Conservation (phyloP, 192 early-diverging fungal species). For the Entomortierella chlamydospora region DNA sequence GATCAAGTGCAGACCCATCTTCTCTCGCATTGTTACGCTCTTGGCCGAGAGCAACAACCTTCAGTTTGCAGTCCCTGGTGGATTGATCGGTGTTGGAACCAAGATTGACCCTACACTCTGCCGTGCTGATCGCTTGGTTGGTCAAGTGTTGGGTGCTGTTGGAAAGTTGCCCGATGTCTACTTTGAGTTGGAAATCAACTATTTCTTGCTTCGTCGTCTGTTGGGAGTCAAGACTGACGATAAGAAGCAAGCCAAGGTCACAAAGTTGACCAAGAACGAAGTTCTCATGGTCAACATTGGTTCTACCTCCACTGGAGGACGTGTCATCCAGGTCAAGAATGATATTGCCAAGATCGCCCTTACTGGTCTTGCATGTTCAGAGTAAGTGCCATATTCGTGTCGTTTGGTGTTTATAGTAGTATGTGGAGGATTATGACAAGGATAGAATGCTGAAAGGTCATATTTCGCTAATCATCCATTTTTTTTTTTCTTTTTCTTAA, state of each 20-base stretch:
- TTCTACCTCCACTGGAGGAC: conserved; percentile 92
- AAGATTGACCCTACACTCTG: conserved; percentile 95
- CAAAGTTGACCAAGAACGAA: conserved; percentile 94
- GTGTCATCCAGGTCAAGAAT: conserved; percentile 93
- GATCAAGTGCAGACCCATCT: conserved; percentile 86
- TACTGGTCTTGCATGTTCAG: conserved; percentile 92
- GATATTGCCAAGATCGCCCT: conserved; percentile 96
- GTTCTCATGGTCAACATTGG: conserved; percentile 98
- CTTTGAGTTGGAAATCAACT: conserved; percentile 96
- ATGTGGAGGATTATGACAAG: no score
- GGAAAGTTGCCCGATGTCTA: conserved; percentile 95
- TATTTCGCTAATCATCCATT: neutral
- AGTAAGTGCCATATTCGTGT: conserved; percentile 53
- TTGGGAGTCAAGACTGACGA: conserved; percentile 97
- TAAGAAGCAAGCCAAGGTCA: conserved; percentile 97
- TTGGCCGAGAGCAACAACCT: conserved; percentile 91
- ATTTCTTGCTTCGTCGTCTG: conserved; percentile 94
- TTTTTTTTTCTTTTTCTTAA: neutral
- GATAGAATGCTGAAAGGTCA: no score
- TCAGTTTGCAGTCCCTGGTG: conserved; percentile 99
- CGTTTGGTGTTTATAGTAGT: no score
- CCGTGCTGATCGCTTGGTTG: conserved; percentile 95
- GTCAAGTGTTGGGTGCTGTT: conserved; percentile 92
- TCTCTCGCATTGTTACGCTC: conserved; percentile 89
- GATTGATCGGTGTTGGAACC: conserved; percentile 97